Conservation (phyloP, 768 basidiomycete genomes). For the Holtermanniella nyarrowii region DNA sequence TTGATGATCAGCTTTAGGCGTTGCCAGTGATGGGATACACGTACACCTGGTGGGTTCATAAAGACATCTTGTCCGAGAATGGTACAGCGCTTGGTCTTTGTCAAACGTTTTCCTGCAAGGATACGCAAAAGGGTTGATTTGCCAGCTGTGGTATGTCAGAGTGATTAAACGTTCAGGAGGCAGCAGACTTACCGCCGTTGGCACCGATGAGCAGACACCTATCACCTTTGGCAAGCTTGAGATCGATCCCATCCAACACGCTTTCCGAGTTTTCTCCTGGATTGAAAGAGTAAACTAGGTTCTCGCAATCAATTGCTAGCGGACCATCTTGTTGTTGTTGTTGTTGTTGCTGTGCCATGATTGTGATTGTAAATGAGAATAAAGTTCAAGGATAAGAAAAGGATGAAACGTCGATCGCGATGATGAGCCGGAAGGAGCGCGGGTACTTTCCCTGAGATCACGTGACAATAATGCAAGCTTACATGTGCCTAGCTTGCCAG, state of each 20-base stretch:
- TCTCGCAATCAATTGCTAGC: conserved; percentile 22
- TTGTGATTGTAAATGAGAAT: too few relatives aligned
- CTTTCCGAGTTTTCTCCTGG: conserved; percentile 14
- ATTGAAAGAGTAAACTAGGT: conserved; percentile 17
- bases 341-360: too few relatives aligned
- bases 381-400: too few relatives aligned
- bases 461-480: too few relatives aligned
- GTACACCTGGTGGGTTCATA: conserved; percentile 58
- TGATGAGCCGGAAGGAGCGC: too few relatives aligned
- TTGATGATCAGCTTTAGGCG: conserved; percentile 8
- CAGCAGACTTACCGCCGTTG: conserved; percentile 68
- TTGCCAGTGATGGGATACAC: conserved; percentile 2
- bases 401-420: too few relatives aligned
- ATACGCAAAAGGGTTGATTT: conserved; percentile 95
- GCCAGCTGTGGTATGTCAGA: conserved; percentile 46
- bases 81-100: conserved; percentile 54
- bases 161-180: conserved; percentile 3
- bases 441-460: too few relatives aligned
- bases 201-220: conserved; percentile 82
- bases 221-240: conserved; percentile 62
- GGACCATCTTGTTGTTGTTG: too few relatives aligned
- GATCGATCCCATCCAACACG: conserved; percentile 52
- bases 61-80: conserved; percentile 82
- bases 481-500: too few relatives aligned
- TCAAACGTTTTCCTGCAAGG: conserved; percentile 79